Evolutionary conservation across 164 flowering plant species (phyloP), one percentile per base, ranked within the genome.

Genomic region (Vitis rotundifolia): DNA sequence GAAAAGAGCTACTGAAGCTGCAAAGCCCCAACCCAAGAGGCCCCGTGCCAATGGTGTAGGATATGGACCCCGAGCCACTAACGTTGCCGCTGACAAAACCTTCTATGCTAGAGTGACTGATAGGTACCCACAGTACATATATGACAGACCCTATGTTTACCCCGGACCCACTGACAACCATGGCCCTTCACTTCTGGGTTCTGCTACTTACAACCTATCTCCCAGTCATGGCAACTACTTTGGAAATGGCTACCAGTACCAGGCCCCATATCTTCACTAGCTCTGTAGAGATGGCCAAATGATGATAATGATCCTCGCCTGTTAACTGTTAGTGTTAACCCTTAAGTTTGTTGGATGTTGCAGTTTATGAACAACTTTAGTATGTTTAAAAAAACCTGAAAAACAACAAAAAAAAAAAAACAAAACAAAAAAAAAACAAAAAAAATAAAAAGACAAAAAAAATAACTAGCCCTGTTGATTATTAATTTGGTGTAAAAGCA

Each of bases 1-100:
- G 88, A 91, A 90, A 76, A 81, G 92, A 72, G 96, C 75, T 59
- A 87, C 84, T 11, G 99, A 95, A 78, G 88, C 87, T 68, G 78
- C 90, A 67, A 92, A 90, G 80, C 99, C 99, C 68, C 99, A 92
- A 66, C 75, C 99, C 3, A 94, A 94, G 82, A 82, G 99, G 70
- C 93, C 99, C 56, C 97, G 98, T 15, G 97, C 99, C 44, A 91
- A 80, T 67, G 89, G 84, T 66, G 83, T 69, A 11, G 88, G 83
- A 60, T 81, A 81, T 67, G 89, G 61, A 0, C 95, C 89, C 10
- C 90, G 89, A 37, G 68, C 73, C 64, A 69, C 85, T 68, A 89
- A 84, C 75, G 65, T 73, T 65, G 69, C 76, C 59, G 72, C 84
- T 75, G 93, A 87, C 76, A 89, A 87, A 74, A 76, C 79, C 69